Base-by-base conservation (phyloP, 140 eudicot genomes). In the Oenanthe javanica region DNA sequence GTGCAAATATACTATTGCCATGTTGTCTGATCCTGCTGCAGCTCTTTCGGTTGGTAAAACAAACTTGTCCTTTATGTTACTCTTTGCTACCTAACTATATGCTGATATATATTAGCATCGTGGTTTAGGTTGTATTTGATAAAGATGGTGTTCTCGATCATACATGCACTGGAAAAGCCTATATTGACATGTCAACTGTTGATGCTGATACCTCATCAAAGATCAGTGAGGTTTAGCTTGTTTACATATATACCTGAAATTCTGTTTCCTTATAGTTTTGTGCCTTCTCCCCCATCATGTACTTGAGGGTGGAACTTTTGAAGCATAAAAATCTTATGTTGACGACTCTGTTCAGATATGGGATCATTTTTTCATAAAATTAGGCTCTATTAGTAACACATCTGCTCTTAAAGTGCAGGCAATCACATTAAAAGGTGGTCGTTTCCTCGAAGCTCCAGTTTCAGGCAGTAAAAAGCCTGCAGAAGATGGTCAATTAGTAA, bases 401-500 rank as follows among this genome's bases (percentile, higher is more conserved):
- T 54, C 21, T 5, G 36, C 9, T 18, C 13, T 79, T 38, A 54
- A 45, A 77, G 77, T 78, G 42, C 87, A 95, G 99, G 99, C 90
- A 45, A 84, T 95, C 69, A 81, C 84, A 77, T 84, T 85, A 36
- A 95, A 95, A 81, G 90, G 98, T 61, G 99, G 99, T 71, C 23
- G 9, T 77, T 95, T 91, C 80, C 88, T 95, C 76, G 99, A 95
- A 88, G 98, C 87, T 83, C 99, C 99, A 1, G 99, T 95, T 38
- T 95, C 99, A 25, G 99, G 99, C 46, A 93, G 99, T 92, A 95
- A 95, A 89, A 93, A 95, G 67, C 98, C 97, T 36, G 99, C 99
- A 70, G 99, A 93, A 89, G 98, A 93, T 73, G 99, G 99, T 81
- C 99, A 95, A 77, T 78, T 95, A 72, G 91, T 95, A 36, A 95